Evolutionary conservation across 306 rosid species (phyloP), one percentile per base, ranked within the genome.

Genomic region (Dryas octopetala): DNA sequence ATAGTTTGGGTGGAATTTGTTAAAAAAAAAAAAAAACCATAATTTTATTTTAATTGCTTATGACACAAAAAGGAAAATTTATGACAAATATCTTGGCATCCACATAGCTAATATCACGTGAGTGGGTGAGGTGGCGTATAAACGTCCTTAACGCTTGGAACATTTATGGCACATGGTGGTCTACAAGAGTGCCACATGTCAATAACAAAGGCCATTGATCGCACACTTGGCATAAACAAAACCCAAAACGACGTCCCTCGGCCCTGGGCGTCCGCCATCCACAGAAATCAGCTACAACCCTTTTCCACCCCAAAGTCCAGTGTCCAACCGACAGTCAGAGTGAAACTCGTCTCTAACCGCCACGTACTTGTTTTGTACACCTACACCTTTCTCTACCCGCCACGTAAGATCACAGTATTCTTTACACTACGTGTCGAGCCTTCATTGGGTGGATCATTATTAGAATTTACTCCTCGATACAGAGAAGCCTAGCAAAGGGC

Each of bases 311-410:
- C 14, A 12, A 47, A 6, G 53, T 17, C 75, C 66, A 23, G 4
- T 43, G 6, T 15, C 43, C 75, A 71, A 59, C 75, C 3, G 17
- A 57, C 48, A 71, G 66, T 71, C 75, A 23, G 4, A 10, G 13
- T 6, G 2, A 7, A 19, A 8, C 14, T 3, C 11, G 12, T 13
- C n/a, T 5, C n/a, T 32, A 32, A 32, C 38, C 38, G 38, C 38
- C 38, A 32, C 38, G 38, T 32, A 32, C 2, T 32, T 32, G 38
- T 32, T 1, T 2, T 32, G 38, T 32, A 32, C 38, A 32, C 38
- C 2, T 32, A 32, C 38, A 32, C 38, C 2, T 32, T 32, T 32
- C 38, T 5, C 0, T 11, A 28, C 45, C 17, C 45, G 45, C 66
- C 66, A 61, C 45, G 66, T 32, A 13, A 5, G 44, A 32, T 28